Conservation (phyloP, 768 basidiomycete species). For the Mycena maculata region DNA sequence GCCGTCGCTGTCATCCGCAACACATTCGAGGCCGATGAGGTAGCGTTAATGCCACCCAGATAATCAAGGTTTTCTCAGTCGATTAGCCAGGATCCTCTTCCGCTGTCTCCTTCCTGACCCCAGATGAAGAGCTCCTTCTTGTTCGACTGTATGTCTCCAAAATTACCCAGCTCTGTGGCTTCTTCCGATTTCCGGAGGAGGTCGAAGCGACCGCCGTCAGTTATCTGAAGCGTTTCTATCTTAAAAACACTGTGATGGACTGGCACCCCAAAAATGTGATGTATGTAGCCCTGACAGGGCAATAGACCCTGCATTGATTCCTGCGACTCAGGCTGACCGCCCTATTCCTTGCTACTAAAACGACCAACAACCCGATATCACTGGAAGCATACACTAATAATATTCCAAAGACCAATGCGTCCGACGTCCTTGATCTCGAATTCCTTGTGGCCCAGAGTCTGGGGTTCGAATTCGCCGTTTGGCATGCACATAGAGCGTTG, state of each 20-base stretch:
- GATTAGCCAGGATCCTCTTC: conserved; percentile 78
- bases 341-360: conserved; percentile 95
- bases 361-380: conserved; percentile 93
- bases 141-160: conserved; percentile 91
- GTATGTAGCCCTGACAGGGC: conserved; percentile 58
- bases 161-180: conserved; percentile 84
- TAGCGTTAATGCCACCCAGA: conserved; percentile 46
- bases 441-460: conserved; percentile 96
- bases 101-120: conserved; percentile 77
- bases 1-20: conserved; percentile 82
- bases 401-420: conserved; percentile 83
- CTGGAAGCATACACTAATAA: conserved; percentile 86
- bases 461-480: conserved; percentile 92
- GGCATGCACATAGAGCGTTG: conserved; percentile 89
- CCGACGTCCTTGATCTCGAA: conserved; percentile 93
- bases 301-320: conserved; percentile 10
- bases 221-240: conserved; percentile 96
- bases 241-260: conserved; percentile 98
- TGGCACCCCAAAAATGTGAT: conserved; percentile 99
- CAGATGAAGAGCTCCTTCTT: conserved; percentile 88
- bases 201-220: conserved; percentile 93
- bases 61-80: conserved; percentile 13
- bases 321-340: conserved; percentile 82
- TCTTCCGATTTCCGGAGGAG: conserved; percentile 90
- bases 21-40: conserved; percentile 85